Base-by-base conservation (phyloP, 495 filamentous ascomycete genomes). In the Trypethelium eluteriae region DNA sequence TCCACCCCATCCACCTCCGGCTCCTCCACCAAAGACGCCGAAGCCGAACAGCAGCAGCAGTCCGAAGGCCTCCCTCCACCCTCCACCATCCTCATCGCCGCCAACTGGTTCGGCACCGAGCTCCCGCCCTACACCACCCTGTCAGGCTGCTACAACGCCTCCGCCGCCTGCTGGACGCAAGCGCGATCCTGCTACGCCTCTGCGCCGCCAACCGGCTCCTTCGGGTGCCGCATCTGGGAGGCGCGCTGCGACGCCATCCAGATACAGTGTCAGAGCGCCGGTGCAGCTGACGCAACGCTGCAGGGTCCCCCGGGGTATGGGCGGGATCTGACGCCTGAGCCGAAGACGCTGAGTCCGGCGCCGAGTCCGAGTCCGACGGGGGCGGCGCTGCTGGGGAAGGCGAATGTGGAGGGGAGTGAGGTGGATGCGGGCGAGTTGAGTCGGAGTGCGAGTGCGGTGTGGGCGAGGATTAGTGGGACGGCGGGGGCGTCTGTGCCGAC, bases 81-180 rank as follows among this genome's bases (percentile, higher is more conserved):
- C 0, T 72, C 75, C 57, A 89, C 84, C 73, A 77, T 88, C 39
- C 73, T 88, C 62, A 81, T 83, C 67, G 89, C 88, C 70, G 87
- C 78, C 46, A 89, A 91, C 75, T 92, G 88, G 89, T 89, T 86
- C 73, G 86, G 81, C 39, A 70, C 80, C 32, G 82, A 88, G 69
- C 76, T 89, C 0, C 74, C 83, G 0, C 66, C 65, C 9, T 91
- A 87, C 73, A 76, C 73, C 4, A 76, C 76, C 46, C 76, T 84
- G 68, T 65, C 69, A 12, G 81, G 82, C n/a, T 92, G 89, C 79
- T 89, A 82, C 82, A 67, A 63, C 34, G 49, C 80, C 7, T 76
- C 74, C 14, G 68, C 77, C 57, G 73, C 81, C 38, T 89, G 88
- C 78, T 91, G 78, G 76, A 66, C 71, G 50, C 88, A 92, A 76